Conservation (phyloP, 345 rosid species). For the Hibiscus mutabilis region DNA sequence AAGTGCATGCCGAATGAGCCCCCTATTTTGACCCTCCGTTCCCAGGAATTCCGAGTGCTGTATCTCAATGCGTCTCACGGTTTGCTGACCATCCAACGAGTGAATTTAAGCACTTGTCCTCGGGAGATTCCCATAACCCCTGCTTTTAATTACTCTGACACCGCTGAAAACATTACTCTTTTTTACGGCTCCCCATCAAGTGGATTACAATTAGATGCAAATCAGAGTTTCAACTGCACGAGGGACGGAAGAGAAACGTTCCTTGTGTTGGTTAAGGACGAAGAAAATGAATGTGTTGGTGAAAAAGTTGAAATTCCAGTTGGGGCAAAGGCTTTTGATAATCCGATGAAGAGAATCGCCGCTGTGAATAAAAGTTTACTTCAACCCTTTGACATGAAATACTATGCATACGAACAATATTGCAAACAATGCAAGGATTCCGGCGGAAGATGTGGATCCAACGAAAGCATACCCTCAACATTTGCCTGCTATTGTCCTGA, state of each 20-base stretch:
- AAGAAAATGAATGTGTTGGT: not conserved
- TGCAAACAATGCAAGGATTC: constrained; percentile 26
- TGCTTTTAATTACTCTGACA: not conserved
- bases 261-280: not conserved
- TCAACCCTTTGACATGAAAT: constrained; percentile 24
- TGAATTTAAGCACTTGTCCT: not conserved
- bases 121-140: not conserved
- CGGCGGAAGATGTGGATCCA: constrained; percentile 42
- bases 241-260: not conserved
- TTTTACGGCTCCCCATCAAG: not conserved
- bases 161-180: not conserved
- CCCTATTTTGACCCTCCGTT: not conserved
- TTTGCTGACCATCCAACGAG: not conserved
- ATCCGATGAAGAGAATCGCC: accelerated
- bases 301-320: constrained; percentile 19
- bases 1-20: constrained; percentile 1
- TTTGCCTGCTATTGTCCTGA: constrained; percentile 2
- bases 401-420: accelerated
- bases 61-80: not conserved
- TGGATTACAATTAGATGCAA: not conserved
- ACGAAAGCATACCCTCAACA: not conserved
- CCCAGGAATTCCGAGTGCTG: constrained; percentile 2
- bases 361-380: not conserved
- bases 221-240: not conserved
- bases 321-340: not conserved